Evolutionary conservation across 495 filamentous ascomycete genomes (phyloP), one percentile per base, ranked within the genome.

Genomic region (Podospora sp.): DNA sequence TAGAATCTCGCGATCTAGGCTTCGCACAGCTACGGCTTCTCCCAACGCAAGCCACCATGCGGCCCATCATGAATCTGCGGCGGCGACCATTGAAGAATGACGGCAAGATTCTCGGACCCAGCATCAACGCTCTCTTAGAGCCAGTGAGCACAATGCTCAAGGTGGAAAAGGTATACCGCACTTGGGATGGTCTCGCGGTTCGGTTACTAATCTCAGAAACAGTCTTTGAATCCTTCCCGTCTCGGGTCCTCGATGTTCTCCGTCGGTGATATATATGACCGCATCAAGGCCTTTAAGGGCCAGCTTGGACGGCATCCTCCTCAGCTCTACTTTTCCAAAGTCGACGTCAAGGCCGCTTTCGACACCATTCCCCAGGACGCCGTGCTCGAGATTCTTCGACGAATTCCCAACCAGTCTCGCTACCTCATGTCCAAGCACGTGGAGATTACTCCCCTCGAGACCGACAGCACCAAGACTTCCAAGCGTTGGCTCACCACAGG

Each of bases 331-430:
- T 97, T 98, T 71, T 93, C 90, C 50, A 99, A 98, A 76, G 80
- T 97, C 16, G 95, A 99, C 75, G 92, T 97, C 27, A 84, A 92
- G 75, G 86, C 92, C 9, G 97, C 95, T 62, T 99, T 97, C 75
- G 95, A 99, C 74, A 97, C 92, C 0, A 97, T 99, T 56, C 95
- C 95, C 0, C 96, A 98, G 71, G 72, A 83, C 46, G 83, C 83
- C 4, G 79, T 97, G n/a, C 70, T 98, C 60, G 68, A 75, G 24
- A 75, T 97, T 18, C 83, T 96, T 56, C 77, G 86, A 20, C 77
- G 79, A 1, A 80, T 97, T 21, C 82, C 90, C 20, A 83, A 85
- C 7, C 84, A 91, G 65, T 78, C 86, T 4, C 78, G 81, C 22
- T 99, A 98, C 74, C 82, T 84, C n/a, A 82, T 94, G 27, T 80